A percentile compares a stretch with the other conserved stretches of the same genome.
These are phyloP conservation scores for Cenchrus americanus DNA, from an alignment of 176 grass and related monocot species.

Conservation along the genomic window DNA sequence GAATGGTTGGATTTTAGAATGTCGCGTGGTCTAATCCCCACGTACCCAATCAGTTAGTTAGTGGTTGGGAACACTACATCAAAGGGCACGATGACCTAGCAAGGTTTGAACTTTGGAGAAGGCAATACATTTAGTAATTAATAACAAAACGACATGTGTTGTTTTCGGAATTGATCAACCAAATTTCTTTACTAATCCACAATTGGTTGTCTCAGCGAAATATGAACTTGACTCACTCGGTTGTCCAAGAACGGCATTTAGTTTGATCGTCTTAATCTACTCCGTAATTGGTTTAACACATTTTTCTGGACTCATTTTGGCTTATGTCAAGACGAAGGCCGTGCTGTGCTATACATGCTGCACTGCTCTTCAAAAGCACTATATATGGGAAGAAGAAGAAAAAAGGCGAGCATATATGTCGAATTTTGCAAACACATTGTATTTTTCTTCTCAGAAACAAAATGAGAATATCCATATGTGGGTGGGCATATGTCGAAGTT, in stretches of 20 bases:
- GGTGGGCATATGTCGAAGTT: background rate
- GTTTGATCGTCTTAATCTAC: background rate
- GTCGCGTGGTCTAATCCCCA: slow-evolving; percentile 30
- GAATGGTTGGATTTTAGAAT: background rate
- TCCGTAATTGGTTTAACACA: too few relatives aligned
- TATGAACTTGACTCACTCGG: background rate
- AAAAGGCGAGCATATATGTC: too few relatives aligned
- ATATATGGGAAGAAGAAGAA: too few relatives aligned
- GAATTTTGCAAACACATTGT: background rate
- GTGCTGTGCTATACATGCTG: background rate
- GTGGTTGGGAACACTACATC: background rate
- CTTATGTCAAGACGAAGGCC: background rate
- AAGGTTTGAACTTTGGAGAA: background rate
- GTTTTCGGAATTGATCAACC: background rate
- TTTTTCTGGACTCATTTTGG: too few relatives aligned
- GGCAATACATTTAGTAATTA: background rate
- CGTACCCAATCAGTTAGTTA: slow-evolving; percentile 43
- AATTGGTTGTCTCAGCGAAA: background rate
- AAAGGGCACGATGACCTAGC: background rate
- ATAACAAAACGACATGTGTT: background rate
- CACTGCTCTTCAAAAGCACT: too few relatives aligned
- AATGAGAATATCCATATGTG: background rate
- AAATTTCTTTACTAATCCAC: background rate
- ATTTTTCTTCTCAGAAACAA: background rate
- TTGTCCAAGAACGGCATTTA: background rate